A percentile compares a stretch with the other conserved stretches of the same genome.
phyloP scores from a whole-genome alignment of 1,284 basidiomycete species.

The Neolentinus lepideus region DNA sequence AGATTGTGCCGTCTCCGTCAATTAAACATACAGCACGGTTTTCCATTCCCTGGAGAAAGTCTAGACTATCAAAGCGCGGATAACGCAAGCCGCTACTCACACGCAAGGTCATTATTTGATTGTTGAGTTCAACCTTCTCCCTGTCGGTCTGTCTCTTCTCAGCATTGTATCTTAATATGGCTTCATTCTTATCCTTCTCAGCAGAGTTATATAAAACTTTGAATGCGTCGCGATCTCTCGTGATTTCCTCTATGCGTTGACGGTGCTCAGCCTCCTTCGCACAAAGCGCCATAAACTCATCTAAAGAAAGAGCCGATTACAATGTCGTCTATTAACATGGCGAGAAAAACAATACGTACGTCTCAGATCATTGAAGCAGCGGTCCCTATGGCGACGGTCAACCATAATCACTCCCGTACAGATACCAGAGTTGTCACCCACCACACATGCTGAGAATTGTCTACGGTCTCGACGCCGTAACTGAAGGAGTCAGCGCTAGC shows the following conservation, averaged over 20 bases:
- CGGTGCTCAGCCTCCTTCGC: conserved; percentile 17
- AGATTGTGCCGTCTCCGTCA: conserved; percentile 65
- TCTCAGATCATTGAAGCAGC: neutral
- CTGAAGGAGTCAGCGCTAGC: neutral
- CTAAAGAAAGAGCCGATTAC: conserved; percentile 11
- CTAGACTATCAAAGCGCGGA: neutral
- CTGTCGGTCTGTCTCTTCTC: conserved; percentile 23
- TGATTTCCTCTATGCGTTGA: conserved; percentile 26
- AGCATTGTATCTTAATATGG: neutral
- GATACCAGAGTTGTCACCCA: no score
- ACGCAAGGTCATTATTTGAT: conserved; percentile 29
- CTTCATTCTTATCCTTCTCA: neutral
- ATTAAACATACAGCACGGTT: conserved; percentile 50
- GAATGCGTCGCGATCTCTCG: conserved; percentile 14
- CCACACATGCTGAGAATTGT: no score
- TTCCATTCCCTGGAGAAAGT: conserved; percentile 22
- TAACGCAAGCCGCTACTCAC: neutral
- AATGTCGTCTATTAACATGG: neutral
- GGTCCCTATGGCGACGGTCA: neutral
- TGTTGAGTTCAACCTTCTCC: conserved; percentile 28
- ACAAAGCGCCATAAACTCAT: conserved; percentile 22
- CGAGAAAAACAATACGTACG: neutral
- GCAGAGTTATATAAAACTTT: conserved; percentile 17
- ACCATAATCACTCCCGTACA: neutral
- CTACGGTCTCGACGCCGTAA: no score